These are phyloP conservation scores for Trichoderma hamatum DNA, from an alignment of 2,329 filamentous ascomycete species.

Conservation along the genomic window DNA sequence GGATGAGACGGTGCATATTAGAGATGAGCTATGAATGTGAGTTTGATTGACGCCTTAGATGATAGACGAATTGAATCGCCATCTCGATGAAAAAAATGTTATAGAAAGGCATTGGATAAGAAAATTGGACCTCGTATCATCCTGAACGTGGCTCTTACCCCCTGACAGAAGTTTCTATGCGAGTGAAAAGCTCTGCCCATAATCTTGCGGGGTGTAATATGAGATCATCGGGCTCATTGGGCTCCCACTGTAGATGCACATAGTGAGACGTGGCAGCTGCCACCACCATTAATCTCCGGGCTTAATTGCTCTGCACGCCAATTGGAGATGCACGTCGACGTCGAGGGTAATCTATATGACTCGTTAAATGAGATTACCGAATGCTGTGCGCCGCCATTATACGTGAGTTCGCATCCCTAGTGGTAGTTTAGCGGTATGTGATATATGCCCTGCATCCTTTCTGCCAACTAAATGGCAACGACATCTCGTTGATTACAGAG, in stretches of 20 bases:
- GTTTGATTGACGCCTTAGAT: neutral
- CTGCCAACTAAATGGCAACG: neutral
- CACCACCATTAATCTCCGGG: neutral
- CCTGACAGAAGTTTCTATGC: neutral
- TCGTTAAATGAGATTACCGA: neutral
- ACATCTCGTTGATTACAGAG: neutral
- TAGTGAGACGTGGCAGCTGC: conserved; percentile 4
- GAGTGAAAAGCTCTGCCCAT: neutral
- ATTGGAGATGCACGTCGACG: neutral
- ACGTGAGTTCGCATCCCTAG: neutral
- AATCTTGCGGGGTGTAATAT: neutral
- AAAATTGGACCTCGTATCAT: neutral
- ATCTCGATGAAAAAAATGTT: neutral
- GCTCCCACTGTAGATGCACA: neutral
- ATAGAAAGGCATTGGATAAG: neutral
- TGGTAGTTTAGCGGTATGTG: neutral
- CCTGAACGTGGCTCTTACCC: neutral
- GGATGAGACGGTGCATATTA: conserved; percentile 37
- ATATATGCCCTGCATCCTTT: neutral
- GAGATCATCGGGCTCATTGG: conserved; percentile 4
- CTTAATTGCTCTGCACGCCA: neutral
- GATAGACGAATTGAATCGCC: neutral
- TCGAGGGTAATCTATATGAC: neutral
- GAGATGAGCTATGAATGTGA: conserved; percentile 52
- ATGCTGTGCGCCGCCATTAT: neutral